phyloP scores from a whole-genome alignment of 2,329 filamentous ascomycete species.

The Pseudogymnoascus destructans region DNA sequence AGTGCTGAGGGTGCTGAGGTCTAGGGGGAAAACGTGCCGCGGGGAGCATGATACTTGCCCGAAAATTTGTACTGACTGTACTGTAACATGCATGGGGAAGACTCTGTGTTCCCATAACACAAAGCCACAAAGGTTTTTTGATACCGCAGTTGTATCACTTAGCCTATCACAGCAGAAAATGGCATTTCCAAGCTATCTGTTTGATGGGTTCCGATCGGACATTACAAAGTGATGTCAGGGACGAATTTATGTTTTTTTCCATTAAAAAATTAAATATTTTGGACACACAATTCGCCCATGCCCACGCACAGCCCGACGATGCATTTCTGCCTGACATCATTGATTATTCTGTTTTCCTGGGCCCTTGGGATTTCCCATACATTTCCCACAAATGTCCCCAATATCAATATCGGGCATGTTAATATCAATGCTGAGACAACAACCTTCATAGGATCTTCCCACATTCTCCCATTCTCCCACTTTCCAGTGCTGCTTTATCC shows the following conservation, averaged over 20 bases:
- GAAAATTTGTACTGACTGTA: neutral
- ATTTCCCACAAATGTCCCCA: constrained; percentile 3
- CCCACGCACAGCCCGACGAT: constrained; percentile 29
- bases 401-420: constrained; percentile 13
- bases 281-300: constrained; percentile 32
- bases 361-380: constrained; percentile 7
- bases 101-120: constrained; percentile 9
- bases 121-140: constrained; percentile 8
- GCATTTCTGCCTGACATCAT: constrained; percentile 35
- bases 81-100: neutral
- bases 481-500: constrained; percentile 18
- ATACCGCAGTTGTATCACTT: neutral
- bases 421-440: constrained; percentile 15
- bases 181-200: neutral
- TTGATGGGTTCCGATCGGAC: neutral
- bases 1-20: too few relatives aligned
- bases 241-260: neutral
- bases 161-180: constrained; percentile 4
- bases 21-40: constrained; percentile 1
- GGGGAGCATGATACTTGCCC: neutral
- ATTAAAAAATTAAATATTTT: constrained; percentile 12
- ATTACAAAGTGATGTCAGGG: constrained; percentile 3
- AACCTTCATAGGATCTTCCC: constrained; percentile 10
- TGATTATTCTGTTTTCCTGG: neutral
- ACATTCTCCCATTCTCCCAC: constrained; percentile 4